Evolutionary conservation across 2,329 filamentous ascomycete species (phyloP), one percentile per base, ranked within the genome.

Genomic region (Cladosporium sp.): DNA sequence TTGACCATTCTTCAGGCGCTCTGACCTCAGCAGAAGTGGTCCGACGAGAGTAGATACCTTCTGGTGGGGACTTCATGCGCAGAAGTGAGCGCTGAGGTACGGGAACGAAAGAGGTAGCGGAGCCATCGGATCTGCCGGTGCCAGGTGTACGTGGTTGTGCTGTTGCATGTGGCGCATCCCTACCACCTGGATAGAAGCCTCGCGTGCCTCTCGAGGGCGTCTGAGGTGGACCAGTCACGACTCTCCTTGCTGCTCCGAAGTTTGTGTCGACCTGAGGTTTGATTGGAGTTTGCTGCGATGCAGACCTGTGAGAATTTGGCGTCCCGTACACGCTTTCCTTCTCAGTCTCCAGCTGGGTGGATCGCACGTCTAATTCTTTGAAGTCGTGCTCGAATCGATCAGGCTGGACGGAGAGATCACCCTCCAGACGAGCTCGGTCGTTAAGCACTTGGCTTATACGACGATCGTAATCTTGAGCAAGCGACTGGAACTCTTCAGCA

Each of bases 401-500:
- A 7, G 76, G 75, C 23, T 74, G 71, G 16, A 76, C 70, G 23
- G 71, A 73, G 0, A 77, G 67, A 55, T 77, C 75, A 8, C 70
- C 72, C 57, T 76, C 74, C 2, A 76, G 69, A 53, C 68, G 68
- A 10, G 69, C 69, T n/a, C 70, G 69, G 26, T 73, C 73, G 23
- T 68, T 71, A 11, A 77, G 64, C 26, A 78, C 67, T 21, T 71
- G 70, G 5, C 69, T 71, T 16, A 78, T 70, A 31, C 72, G 70
- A 14, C 69, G 69, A 61, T 78, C 75, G 62, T 77, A 78, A 52
- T 78, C 75, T 50, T 72, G 68, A 6, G 73, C 76, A 10, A 78
- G 67, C 3, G 62, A 65, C 31, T 74, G 73, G 67, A 76, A 76
- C 21, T 76, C 69, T 40, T 72, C 70, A 7, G 75, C 75, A 62